Conservation (phyloP, 176 grass and related monocot species). For the Rhynchospora pubera region DNA sequence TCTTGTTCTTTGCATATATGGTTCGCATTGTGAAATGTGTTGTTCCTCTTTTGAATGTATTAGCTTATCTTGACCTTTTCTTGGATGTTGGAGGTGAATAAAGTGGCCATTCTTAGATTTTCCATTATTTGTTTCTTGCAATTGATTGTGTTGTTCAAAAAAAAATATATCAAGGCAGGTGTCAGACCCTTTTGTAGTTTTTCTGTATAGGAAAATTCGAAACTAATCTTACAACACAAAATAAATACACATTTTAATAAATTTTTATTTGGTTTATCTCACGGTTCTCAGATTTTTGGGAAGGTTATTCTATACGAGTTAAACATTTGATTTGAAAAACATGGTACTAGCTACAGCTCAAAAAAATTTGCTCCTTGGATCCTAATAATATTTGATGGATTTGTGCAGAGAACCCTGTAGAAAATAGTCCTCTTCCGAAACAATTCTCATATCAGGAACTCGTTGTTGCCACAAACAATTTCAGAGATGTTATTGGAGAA, state of each 20-base stretch:
- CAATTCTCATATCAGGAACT: constrained; percentile 87
- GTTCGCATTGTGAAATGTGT: neutral
- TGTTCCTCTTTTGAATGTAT: neutral
- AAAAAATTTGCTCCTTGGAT: constrained; percentile 6
- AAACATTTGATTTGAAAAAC: neutral
- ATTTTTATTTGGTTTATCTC: neutral
- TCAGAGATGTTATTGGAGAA: constrained; percentile 81
- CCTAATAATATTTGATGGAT: constrained; percentile 1
- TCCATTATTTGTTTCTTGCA: neutral
- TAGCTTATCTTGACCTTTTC: neutral
- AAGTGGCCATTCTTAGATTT: neutral
- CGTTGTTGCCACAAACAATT: constrained; percentile 53
- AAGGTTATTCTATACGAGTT: neutral
- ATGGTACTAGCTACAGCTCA: neutral
- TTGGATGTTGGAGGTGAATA: neutral
- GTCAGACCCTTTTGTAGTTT: too few species aligned
- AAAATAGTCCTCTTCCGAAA: constrained; percentile 26
- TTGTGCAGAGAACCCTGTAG: constrained; percentile 29
- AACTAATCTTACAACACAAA: too few species aligned
- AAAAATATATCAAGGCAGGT: too few species aligned
- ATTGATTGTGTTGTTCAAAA: too few species aligned
- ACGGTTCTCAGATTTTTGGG: too few species aligned
- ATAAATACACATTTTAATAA: too few species aligned
- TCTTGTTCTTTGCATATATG: neutral
- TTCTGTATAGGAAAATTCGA: too few species aligned